Percentiles rank a stretch among this genome's conserved stretches.
Evolutionary conservation across 768 basidiomycete genomes (phyloP).

Genomic region (Sarcodon sp.): DNA sequence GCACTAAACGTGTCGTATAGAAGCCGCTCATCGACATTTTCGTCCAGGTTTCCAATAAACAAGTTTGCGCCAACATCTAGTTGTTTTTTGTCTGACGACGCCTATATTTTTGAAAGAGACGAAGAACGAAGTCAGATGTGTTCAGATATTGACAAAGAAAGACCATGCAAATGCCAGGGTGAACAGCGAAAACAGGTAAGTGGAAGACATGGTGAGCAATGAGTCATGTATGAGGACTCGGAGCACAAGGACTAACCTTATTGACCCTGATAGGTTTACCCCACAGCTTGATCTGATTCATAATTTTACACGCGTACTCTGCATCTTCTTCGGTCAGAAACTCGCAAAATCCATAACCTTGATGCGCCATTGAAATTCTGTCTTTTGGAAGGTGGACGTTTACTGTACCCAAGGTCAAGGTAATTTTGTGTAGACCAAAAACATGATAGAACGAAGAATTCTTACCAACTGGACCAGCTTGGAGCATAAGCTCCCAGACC

Average conservation of each 20-base stretch:
- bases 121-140: no score
- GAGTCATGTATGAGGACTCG: no score
- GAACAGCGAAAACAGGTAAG: not conserved
- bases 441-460: not conserved
- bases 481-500: constrained; percentile 97
- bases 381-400: constrained; percentile 99
- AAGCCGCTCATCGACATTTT: constrained; percentile 86
- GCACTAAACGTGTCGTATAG: constrained; percentile 94
- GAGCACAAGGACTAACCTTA: constrained; percentile 50
- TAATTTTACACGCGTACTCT: constrained; percentile 99
- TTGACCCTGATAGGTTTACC: constrained; percentile 98
- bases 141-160: not conserved
- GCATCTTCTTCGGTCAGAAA: constrained; percentile 98
- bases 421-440: not conserved
- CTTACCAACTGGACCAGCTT: constrained; percentile 93
- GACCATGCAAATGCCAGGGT: not conserved
- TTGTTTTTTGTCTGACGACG: constrained; percentile 96
- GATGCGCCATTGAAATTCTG: constrained; percentile 95
- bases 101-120: constrained; percentile 33
- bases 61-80: constrained; percentile 96
- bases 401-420: constrained; percentile 30
- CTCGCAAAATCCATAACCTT: constrained; percentile 99
- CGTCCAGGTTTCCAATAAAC: constrained; percentile 92
- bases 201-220: no score
- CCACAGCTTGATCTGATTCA: constrained; percentile 99